These are phyloP conservation scores for Oleoguttula mirabilis DNA, from an alignment of 495 filamentous ascomycete genomes.

Conservation along the genomic window DNA sequence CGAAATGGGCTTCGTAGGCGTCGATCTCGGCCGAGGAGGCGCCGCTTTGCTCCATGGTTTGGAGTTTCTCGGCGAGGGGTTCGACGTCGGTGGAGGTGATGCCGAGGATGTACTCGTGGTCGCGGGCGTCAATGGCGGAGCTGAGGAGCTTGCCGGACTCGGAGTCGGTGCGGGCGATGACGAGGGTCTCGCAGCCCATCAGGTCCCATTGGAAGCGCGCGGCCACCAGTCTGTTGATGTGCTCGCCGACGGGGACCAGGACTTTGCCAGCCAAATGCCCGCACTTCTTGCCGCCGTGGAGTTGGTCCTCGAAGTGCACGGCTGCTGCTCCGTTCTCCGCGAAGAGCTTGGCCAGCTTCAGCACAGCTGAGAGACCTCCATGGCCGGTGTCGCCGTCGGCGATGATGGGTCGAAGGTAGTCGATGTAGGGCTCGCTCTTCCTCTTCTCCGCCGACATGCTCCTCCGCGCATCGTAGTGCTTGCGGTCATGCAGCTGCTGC, in stretches of 20 bases:
- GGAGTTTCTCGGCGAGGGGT: slow-evolving; percentile 78
- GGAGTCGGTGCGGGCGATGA: slow-evolving; percentile 90
- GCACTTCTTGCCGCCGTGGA: slow-evolving; percentile 97
- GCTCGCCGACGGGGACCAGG: slow-evolving; percentile 82
- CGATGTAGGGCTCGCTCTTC: slow-evolving; percentile 63
- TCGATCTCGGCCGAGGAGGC: slow-evolving; percentile 72
- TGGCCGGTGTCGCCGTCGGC: slow-evolving; percentile 93
- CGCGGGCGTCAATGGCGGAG: slow-evolving; percentile 79
- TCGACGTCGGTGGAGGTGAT: slow-evolving; percentile 57
- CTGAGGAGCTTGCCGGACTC: slow-evolving; percentile 85
- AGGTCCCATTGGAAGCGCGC: slow-evolving; percentile 96
- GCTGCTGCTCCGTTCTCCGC: slow-evolving; percentile 96
- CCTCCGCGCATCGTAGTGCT: slow-evolving; percentile 76
- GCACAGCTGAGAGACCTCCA: slow-evolving; percentile 78
- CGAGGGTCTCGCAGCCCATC: slow-evolving; percentile 87
- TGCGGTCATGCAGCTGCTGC: slow-evolving; percentile 90
- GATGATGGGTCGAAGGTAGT: slow-evolving; percentile 88
- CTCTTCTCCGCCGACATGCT: slow-evolving; percentile 63
- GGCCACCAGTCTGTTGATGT: slow-evolving; percentile 87
- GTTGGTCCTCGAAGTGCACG: slow-evolving; percentile 94
- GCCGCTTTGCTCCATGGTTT: slow-evolving; percentile 72
- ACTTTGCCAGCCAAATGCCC: slow-evolving; percentile 96
- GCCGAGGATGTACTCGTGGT: slow-evolving; percentile 93
- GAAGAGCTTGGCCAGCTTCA: slow-evolving; percentile 95
- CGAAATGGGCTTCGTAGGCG: slow-evolving; percentile 75